phyloP scores from a whole-genome alignment of 2,329 filamentous ascomycete genomes.

The Dactylellina leptospora region DNA sequence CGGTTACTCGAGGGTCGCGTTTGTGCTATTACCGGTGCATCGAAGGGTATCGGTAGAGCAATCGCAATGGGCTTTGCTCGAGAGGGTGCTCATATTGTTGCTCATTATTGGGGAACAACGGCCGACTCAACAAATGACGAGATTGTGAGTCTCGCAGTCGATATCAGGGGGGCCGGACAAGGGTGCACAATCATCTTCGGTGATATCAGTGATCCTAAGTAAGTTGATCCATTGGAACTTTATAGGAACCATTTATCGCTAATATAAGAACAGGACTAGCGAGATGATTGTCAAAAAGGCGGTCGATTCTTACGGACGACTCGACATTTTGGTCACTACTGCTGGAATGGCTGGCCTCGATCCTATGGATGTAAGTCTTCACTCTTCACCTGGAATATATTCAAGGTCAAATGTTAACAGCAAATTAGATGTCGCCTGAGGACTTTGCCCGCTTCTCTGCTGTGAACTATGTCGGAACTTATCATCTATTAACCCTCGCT shows the following conservation, averaged over 20 bases:
- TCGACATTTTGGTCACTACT: slow-evolving; percentile 79
- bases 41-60: slow-evolving; percentile 74
- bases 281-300: slow-evolving; percentile 57
- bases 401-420: not conserved
- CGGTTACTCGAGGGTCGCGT: slow-evolving; percentile 57
- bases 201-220: slow-evolving; percentile 57
- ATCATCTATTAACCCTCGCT: slow-evolving; percentile 57
- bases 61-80: slow-evolving; percentile 73
- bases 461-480: slow-evolving; percentile 57
- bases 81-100: slow-evolving; percentile 65
- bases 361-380: slow-evolving; percentile 50
- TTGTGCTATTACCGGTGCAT: slow-evolving; percentile 73
- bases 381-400: not conserved
- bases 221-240: slow-evolving; percentile 4
- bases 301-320: slow-evolving; percentile 60
- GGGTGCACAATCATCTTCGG: slow-evolving; percentile 57
- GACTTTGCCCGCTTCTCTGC: slow-evolving; percentile 51
- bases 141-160: slow-evolving; percentile 57
- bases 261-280: slow-evolving; percentile 50
- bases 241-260: not conserved
- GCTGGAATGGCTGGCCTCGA: slow-evolving; percentile 54
- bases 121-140: slow-evolving; percentile 57
- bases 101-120: slow-evolving; percentile 57
- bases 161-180: slow-evolving; percentile 56
- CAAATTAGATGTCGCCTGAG: slow-evolving; percentile 38